Evolutionary conservation across 2,329 filamentous ascomycete species (phyloP).

Genomic region (Chrysosporium queenslandicum): DNA sequence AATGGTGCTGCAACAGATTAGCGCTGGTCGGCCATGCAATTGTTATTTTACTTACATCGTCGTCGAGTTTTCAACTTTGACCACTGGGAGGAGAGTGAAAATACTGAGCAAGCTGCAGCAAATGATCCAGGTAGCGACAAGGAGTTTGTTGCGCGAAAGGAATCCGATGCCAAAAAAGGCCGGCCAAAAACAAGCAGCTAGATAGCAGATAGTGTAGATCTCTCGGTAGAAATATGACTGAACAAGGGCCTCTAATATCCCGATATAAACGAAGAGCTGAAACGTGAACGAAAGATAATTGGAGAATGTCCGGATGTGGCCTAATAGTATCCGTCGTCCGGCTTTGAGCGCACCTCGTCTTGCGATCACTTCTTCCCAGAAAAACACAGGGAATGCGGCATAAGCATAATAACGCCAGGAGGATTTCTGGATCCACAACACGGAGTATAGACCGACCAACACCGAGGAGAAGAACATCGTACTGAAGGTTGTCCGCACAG

Average conservation of each 20-base stretch:
- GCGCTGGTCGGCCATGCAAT: not conserved
- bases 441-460: slow-evolving; percentile 64
- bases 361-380: slow-evolving; percentile 93
- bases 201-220: slow-evolving; percentile 70
- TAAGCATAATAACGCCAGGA: slow-evolving; percentile 82
- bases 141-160: slow-evolving; percentile 51
- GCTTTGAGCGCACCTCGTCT: slow-evolving; percentile 58
- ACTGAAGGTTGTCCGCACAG: slow-evolving; percentile 52
- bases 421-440: slow-evolving; percentile 69
- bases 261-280: slow-evolving; percentile 58
- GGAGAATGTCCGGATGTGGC: slow-evolving; percentile 53
- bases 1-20: slow-evolving; percentile 45
- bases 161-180: slow-evolving; percentile 62
- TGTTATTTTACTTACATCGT: slow-evolving; percentile 53
- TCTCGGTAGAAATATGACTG: slow-evolving; percentile 86
- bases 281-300: slow-evolving; percentile 51
- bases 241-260: slow-evolving; percentile 68
- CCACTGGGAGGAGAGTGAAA: slow-evolving; percentile 80
- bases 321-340: slow-evolving; percentile 59
- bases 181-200: slow-evolving; percentile 71
- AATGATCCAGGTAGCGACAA: slow-evolving; percentile 61
- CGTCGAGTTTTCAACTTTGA: slow-evolving; percentile 67
- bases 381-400: slow-evolving; percentile 80
- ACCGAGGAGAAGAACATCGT: slow-evolving; percentile 62
- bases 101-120: slow-evolving; percentile 76